Evolutionary conservation across 2,329 filamentous ascomycete genomes (phyloP).

Genomic region (Colletotrichum lini): DNA sequence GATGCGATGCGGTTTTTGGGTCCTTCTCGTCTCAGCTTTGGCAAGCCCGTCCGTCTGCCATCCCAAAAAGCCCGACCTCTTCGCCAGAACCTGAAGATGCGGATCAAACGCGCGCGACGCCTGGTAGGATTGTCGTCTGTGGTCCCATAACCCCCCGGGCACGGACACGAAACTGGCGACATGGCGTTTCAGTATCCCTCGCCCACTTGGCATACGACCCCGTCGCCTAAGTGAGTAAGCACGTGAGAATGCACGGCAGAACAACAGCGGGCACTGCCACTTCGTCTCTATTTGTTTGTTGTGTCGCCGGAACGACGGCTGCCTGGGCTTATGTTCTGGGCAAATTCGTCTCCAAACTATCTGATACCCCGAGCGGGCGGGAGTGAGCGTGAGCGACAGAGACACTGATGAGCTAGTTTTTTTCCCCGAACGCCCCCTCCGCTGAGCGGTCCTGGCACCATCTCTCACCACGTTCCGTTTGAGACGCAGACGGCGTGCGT

Average conservation of each 20-base stretch:
- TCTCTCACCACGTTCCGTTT: neutral
- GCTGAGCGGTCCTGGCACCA: slow-evolving; percentile 3
- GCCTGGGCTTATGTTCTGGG: neutral
- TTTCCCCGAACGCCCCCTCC: slow-evolving; percentile 10
- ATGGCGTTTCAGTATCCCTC: slow-evolving; percentile 38
- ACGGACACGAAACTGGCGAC: slow-evolving; percentile 39
- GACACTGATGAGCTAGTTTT: neutral
- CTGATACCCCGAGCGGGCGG: neutral
- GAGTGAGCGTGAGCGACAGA: neutral
- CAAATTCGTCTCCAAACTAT: neutral
- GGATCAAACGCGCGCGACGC: slow-evolving; percentile 35
- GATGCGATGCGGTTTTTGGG: slow-evolving; percentile 3
- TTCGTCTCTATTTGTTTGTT: neutral
- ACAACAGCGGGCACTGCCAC: neutral
- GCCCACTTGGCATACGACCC: slow-evolving; percentile 28
- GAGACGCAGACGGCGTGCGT: neutral
- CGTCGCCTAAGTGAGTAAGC: slow-evolving; percentile 30
- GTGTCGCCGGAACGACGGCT: neutral
- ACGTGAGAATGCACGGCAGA: neutral
- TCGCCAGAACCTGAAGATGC: slow-evolving; percentile 29
- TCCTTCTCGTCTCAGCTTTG: slow-evolving; percentile 32
- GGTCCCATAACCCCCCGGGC: slow-evolving; percentile 11
- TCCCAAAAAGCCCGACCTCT: slow-evolving; percentile 22
- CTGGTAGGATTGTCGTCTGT: slow-evolving; percentile 19
- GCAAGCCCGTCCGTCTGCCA: slow-evolving; percentile 25